Evolutionary conservation across 768 basidiomycete genomes (phyloP).

Genomic region (Russula virescens): DNA sequence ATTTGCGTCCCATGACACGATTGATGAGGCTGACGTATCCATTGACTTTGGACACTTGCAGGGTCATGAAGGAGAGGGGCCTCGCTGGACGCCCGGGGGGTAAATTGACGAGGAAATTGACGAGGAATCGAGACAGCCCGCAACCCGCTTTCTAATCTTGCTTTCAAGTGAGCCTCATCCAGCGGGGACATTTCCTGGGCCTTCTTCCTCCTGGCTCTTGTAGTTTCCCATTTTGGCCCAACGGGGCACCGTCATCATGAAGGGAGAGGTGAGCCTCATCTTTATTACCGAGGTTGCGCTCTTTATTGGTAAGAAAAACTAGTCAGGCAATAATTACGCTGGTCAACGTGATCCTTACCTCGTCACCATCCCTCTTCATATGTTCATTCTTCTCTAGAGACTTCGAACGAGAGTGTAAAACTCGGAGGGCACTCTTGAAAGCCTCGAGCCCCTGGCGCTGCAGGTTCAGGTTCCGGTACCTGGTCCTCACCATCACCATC

Average conservation of each 20-base stretch:
- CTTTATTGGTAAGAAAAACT: neutral
- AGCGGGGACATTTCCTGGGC: conserved; percentile 14
- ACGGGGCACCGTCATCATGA: conserved; percentile 28
- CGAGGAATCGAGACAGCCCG: conserved; percentile 5
- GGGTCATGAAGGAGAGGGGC: conserved; percentile 50
- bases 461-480: no score
- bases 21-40: conserved; percentile 15
- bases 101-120: conserved; percentile 24
- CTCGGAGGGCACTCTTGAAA: conserved; percentile 31
- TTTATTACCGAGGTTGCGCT: conserved; percentile 16
- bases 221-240: conserved; percentile 22
- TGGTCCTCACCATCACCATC: conserved; percentile 27
- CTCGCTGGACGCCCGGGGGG: conserved; percentile 28
- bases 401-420: conserved; percentile 30
- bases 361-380: neutral
- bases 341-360: neutral
- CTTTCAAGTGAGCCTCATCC: conserved; percentile 15
- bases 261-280: no score
- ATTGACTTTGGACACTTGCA: conserved; percentile 36
- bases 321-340: neutral
- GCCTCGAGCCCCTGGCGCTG: conserved; percentile 32
- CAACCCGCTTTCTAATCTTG: neutral
- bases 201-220: conserved; percentile 21
- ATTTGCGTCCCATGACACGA: conserved; percentile 20
- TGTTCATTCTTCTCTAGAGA: conserved; percentile 24